Evolutionary conservation across 441 rosid species (phyloP).

Genomic region (Omphalea diandra): DNA sequence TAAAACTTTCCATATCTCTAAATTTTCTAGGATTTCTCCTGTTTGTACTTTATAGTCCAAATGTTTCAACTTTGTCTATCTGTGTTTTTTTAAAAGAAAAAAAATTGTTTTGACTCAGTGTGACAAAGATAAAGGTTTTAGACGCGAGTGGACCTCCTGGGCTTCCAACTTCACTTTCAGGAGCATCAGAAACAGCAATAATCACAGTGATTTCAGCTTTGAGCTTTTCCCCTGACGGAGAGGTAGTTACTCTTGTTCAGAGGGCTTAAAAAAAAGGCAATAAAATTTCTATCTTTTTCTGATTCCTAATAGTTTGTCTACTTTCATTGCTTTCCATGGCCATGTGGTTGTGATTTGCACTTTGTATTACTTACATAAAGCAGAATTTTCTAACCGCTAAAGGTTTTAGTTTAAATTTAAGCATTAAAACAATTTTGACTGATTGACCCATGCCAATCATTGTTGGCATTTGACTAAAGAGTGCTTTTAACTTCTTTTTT

Average conservation of each 20-base stretch:
- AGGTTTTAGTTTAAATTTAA: background rate
- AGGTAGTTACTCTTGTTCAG: conserved; percentile 48
- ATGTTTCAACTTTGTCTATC: too few species aligned
- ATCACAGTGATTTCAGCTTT: conserved; percentile 76
- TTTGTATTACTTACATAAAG: background rate
- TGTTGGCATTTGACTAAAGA: background rate
- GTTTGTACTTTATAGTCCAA: too few species aligned
- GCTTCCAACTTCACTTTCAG: conserved; percentile 72
- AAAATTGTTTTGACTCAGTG: conserved; percentile 42
- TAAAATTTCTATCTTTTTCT: background rate
- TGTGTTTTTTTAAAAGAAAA: too few species aligned
- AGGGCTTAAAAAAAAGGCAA: background rate
- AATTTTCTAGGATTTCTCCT: too few species aligned
- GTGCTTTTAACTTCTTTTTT: background rate
- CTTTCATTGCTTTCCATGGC: background rate
- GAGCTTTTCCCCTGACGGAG: conserved; percentile 90
- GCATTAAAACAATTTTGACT: background rate
- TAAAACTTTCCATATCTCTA: too few species aligned
- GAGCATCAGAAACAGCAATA: conserved; percentile 48
- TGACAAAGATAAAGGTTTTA: conserved; percentile 69
- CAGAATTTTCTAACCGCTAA: background rate
- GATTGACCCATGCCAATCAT: background rate
- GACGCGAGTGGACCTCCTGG: conserved; percentile 96
- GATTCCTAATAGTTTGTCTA: background rate
- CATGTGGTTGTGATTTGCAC: background rate